phyloP scores from a whole-genome alignment of 2,329 filamentous ascomycete genomes.

The Colletotrichum gigasporum region DNA sequence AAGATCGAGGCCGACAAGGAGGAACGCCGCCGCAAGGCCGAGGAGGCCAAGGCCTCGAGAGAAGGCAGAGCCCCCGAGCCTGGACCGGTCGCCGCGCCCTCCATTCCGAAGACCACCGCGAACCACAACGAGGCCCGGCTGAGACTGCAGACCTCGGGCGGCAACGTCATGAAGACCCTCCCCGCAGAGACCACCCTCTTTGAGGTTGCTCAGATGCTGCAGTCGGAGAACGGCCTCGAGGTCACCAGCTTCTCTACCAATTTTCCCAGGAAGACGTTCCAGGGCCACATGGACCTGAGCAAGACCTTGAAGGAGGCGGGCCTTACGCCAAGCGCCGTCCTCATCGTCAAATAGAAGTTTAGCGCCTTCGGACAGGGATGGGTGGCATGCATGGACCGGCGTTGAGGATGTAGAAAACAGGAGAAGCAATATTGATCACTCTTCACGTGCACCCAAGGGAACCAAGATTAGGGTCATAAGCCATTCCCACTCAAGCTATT shows the following conservation, averaged over 20 bases:
- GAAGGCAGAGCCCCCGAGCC: conserved; percentile 72
- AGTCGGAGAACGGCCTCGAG: conserved; percentile 73
- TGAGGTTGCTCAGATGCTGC: conserved; percentile 83
- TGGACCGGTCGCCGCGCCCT: conserved; percentile 55
- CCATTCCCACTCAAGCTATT: conserved; percentile 27
- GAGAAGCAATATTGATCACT: neutral
- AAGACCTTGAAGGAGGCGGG: conserved; percentile 94
- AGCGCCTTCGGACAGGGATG: conserved; percentile 6
- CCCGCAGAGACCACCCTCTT: conserved; percentile 92
- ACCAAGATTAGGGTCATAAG: conserved; percentile 24
- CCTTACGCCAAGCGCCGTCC: conserved; percentile 86
- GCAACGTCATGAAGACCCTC: conserved; percentile 87
- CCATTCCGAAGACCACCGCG: conserved; percentile 68
- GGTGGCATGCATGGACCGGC: conserved; percentile 9
- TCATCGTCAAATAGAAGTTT: conserved; percentile 72
- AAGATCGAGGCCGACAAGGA: conserved; percentile 96
- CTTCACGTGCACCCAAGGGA: neutral
- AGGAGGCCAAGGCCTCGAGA: conserved; percentile 85
- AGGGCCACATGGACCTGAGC: conserved; percentile 77
- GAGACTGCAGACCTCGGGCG: conserved; percentile 78
- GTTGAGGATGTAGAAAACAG: conserved; percentile 2
- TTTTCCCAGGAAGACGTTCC: conserved; percentile 86
- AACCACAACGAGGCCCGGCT: conserved; percentile 84
- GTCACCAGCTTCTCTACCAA: conserved; percentile 85
- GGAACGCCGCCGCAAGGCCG: conserved; percentile 84